A percentile compares a stretch with the other conserved stretches of the same genome.
These are phyloP conservation scores for Taphrina communis DNA, from an alignment of 1,139 yeast species.

Conservation along the genomic window DNA sequence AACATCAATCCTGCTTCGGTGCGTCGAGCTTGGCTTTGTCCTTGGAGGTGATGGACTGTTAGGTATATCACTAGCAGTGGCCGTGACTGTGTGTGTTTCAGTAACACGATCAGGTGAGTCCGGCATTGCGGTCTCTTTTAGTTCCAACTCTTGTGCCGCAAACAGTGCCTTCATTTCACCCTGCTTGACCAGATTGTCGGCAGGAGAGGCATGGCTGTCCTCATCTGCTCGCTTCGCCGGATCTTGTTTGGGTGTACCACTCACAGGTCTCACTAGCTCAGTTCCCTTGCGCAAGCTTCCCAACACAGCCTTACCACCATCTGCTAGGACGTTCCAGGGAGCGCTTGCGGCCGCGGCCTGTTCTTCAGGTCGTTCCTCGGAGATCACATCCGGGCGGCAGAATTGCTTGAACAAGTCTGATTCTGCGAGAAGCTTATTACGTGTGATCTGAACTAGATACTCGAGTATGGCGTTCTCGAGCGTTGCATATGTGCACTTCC, in stretches of 20 bases:
- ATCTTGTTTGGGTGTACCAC: conserved; percentile 3
- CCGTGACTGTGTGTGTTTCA: background rate
- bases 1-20: conserved; percentile 17
- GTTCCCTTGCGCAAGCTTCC: conserved; percentile 12
- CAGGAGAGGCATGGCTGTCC: background rate
- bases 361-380: background rate
- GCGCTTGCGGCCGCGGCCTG: background rate
- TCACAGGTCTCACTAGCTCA: background rate
- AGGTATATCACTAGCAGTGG: background rate
- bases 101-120: background rate
- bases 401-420: conserved; percentile 16
- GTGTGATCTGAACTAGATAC: conserved; percentile 21
- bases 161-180: conserved; percentile 9
- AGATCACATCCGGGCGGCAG: conserved; percentile 25
- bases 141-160: conserved; percentile 2
- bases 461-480: conserved; percentile 9
- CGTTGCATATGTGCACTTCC: conserved; percentile 16
- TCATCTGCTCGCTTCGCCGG: background rate
- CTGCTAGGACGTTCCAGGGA: background rate
- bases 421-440: conserved; percentile 12
- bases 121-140: background rate
- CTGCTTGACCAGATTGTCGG: background rate
- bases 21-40: background rate
- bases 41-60: background rate
- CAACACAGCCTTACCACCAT: conserved; percentile 11